Percentiles rank a stretch among this genome's conserved stretches.
Conservation (phyloP, 2,329 filamentous ascomycete genomes). For the Bipolaris gigantea region DNA sequence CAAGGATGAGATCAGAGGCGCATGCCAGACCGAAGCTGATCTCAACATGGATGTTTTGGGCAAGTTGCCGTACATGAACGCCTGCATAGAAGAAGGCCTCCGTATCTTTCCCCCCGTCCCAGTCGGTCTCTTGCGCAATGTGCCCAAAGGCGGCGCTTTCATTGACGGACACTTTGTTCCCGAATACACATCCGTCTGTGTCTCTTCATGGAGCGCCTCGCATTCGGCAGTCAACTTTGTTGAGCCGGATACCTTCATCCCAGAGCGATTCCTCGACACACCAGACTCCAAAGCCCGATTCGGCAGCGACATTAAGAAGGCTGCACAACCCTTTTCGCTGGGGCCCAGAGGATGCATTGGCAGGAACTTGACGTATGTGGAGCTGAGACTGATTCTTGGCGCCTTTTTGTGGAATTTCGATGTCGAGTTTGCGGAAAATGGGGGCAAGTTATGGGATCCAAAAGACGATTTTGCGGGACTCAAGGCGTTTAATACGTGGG, state of each 20-base stretch:
- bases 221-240: constrained; percentile 39
- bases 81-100: constrained; percentile 52
- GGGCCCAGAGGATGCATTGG: constrained; percentile 41
- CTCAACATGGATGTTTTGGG: constrained; percentile 37
- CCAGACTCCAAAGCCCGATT: constrained; percentile 21
- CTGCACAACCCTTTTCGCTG: constrained; percentile 36
- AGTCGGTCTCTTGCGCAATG: constrained; percentile 44
- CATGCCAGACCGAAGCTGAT: constrained; percentile 34
- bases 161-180: constrained; percentile 47
- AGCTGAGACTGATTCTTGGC: constrained; percentile 36
- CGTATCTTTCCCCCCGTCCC: constrained; percentile 52
- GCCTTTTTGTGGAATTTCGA: constrained; percentile 43
- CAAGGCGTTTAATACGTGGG: constrained; percentile 39
- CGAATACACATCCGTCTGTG: constrained; percentile 32
- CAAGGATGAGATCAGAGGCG: constrained; percentile 30
- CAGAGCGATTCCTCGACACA: constrained; percentile 41
- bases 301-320: constrained; percentile 31
- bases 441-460: constrained; percentile 29
- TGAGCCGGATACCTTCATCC: constrained; percentile 38
- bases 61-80: constrained; percentile 47
- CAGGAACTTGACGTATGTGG: constrained; percentile 40
- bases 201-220: constrained; percentile 33
- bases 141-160: constrained; percentile 40
- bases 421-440: constrained; percentile 35
- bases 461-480: constrained; percentile 32